phyloP scores from a whole-genome alignment of 345 rosid genomes.

The Dipteronia dyeriana region DNA sequence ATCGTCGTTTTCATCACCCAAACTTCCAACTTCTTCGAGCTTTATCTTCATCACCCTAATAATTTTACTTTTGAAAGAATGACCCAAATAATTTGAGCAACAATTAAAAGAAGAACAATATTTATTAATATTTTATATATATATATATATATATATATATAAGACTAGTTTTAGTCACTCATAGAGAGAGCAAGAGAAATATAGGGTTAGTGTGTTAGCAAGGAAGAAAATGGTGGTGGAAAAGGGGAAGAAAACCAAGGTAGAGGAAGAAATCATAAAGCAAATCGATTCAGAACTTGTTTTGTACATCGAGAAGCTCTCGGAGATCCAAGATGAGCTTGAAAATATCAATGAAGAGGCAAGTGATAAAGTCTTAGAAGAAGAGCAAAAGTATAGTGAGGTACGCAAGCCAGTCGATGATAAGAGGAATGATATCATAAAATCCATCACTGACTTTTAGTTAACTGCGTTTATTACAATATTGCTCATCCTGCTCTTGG shows the following conservation, averaged over 20 bases:
- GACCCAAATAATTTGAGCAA: too few relatives aligned
- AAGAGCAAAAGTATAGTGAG: conserved; percentile 86
- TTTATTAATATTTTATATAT: too few relatives aligned
- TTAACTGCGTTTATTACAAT: conserved; percentile 88
- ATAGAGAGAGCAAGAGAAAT: background rate
- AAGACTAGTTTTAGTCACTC: conserved; percentile 53
- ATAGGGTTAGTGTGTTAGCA: conserved; percentile 23
- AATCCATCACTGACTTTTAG: conserved; percentile 89
- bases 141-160: too few relatives aligned
- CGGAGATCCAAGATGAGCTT: conserved; percentile 95
- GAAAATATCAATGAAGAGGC: conserved; percentile 98
- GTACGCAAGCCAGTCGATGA: conserved; percentile 86
- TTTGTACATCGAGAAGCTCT: conserved; percentile 88
- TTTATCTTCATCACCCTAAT: too few relatives aligned
- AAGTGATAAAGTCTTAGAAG: conserved; percentile 84
- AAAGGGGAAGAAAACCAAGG: conserved; percentile 83
- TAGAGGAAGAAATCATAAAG: conserved; percentile 67
- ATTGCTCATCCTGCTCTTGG: conserved; percentile 93
- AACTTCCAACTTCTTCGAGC: too few relatives aligned
- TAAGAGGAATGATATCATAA: conserved; percentile 71
- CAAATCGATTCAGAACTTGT: conserved; percentile 77
- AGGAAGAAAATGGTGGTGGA: conserved; percentile 65
- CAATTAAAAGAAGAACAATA: too few relatives aligned
- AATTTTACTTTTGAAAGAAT: too few relatives aligned
- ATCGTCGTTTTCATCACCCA: too few relatives aligned